Percentiles rank a stretch among this genome's conserved stretches.
These are phyloP conservation scores for Tolypocladium endophyticum DNA, from an alignment of 2,329 filamentous ascomycete genomes.

Conservation along the genomic window DNA sequence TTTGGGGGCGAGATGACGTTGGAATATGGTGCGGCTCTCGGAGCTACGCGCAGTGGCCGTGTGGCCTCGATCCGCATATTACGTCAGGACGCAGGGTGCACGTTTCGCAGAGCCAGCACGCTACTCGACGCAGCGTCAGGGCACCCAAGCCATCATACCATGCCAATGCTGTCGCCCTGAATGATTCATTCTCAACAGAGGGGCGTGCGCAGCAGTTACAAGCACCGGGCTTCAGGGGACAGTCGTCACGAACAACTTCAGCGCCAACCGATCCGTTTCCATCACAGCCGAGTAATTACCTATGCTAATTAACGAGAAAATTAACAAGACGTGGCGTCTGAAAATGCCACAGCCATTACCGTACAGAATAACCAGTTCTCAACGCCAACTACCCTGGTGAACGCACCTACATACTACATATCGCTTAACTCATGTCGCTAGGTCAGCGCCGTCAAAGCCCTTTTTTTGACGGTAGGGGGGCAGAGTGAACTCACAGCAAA, in stretches of 20 bases:
- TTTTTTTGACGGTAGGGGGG: not conserved
- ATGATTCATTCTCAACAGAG: too few species aligned
- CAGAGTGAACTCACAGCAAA: conserved; percentile 45
- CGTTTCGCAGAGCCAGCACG: too few species aligned
- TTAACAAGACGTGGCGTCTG: too few species aligned
- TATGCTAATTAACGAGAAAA: too few species aligned
- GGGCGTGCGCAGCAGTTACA: not conserved
- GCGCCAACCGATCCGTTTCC: too few species aligned
- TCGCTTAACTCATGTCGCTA: not conserved
- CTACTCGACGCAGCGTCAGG: too few species aligned
- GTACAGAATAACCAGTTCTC: too few species aligned
- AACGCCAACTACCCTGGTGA: too few species aligned
- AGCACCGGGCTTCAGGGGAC: not conserved
- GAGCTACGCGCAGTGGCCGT: not conserved
- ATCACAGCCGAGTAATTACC: too few species aligned
- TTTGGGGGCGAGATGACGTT: not conserved
- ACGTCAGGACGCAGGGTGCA: not conserved
- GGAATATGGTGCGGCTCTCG: not conserved
- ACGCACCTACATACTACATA: not conserved
- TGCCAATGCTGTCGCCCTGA: too few species aligned
- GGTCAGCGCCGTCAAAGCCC: not conserved
- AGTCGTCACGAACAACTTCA: not conserved
- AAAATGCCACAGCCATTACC: too few species aligned
- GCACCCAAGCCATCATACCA: too few species aligned
- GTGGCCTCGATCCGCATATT: not conserved